A percentile compares a stretch with the other conserved stretches of the same genome.
Conservation (phyloP, 2,329 filamentous ascomycete species). For the Fusarium sp. region DNA sequence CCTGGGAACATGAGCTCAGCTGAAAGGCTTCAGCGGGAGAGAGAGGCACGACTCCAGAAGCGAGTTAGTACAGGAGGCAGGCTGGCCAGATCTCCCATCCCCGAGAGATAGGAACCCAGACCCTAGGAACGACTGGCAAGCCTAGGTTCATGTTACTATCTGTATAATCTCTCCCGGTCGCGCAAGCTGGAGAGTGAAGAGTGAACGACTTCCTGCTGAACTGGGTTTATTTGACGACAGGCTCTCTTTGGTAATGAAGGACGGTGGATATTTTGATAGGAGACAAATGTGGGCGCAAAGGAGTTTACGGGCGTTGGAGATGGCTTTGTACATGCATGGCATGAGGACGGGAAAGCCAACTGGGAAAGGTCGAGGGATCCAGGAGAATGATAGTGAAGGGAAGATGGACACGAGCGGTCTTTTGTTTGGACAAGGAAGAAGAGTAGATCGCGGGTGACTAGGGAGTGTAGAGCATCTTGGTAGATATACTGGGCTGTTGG, state of each 20-base stretch:
- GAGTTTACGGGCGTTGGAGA: constrained; percentile 43
- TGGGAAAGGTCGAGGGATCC: constrained; percentile 14
- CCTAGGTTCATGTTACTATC: constrained; percentile 52
- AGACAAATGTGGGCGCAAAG: constrained; percentile 36
- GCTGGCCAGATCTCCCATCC: constrained; percentile 73
- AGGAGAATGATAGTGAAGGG: constrained; percentile 23
- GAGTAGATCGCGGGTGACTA: constrained; percentile 8
- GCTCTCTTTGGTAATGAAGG: constrained; percentile 36
- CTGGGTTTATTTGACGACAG: constrained; percentile 28
- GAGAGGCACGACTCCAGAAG: constrained; percentile 78
- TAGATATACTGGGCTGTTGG: constrained; percentile 33
- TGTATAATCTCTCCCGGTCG: constrained; percentile 47
- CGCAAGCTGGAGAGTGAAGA: constrained; percentile 37
- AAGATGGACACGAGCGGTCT: constrained; percentile 22
- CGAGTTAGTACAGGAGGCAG: constrained; percentile 81
- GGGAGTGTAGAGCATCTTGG: constrained; percentile 18
- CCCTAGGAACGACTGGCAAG: constrained; percentile 54
- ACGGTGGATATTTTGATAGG: constrained; percentile 38
- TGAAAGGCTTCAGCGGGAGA: constrained; percentile 69
- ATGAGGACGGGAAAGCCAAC: constrained; percentile 12
- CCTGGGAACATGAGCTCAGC: constrained; percentile 58
- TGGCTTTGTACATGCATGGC: constrained; percentile 22
- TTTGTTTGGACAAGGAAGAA: constrained; percentile 16
- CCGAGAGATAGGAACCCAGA: constrained; percentile 65
- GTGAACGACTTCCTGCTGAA: constrained; percentile 16